phyloP scores from a whole-genome alignment of 106 monocot species.

The Amphibolis antarctica region DNA sequence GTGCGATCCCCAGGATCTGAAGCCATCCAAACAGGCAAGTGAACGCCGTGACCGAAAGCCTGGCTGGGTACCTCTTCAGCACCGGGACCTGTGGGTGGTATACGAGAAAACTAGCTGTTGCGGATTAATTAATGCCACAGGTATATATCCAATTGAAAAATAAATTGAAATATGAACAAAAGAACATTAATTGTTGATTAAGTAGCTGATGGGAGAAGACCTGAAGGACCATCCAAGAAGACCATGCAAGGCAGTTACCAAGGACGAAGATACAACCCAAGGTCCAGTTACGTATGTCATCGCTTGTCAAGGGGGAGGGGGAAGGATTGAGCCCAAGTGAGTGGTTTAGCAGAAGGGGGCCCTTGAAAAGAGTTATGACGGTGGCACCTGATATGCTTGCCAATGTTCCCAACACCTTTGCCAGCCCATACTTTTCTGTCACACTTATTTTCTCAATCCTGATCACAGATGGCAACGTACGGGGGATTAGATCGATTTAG shows the following conservation, averaged over 20 bases:
- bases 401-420: slow-evolving; percentile 81
- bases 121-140: too few species aligned
- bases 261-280: slow-evolving; percentile 72
- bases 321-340: slow-evolving; percentile 11
- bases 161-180: too few species aligned
- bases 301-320: slow-evolving; percentile 11
- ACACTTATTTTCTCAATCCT: slow-evolving; percentile 66
- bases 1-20: slow-evolving; percentile 62
- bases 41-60: slow-evolving; percentile 54
- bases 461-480: neutral
- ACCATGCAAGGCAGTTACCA: slow-evolving; percentile 66
- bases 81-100: slow-evolving; percentile 43
- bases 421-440: slow-evolving; percentile 41
- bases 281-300: slow-evolving; percentile 57
- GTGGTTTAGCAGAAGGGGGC: slow-evolving; percentile 40
- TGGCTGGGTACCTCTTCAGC: slow-evolving; percentile 69
- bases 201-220: slow-evolving; percentile 19
- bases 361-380: slow-evolving; percentile 75
- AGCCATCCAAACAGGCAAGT: slow-evolving; percentile 66
- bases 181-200: too few species aligned
- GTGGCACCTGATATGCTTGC: slow-evolving; percentile 70
- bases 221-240: slow-evolving; percentile 90
- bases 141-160: too few species aligned
- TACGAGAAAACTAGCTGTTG: neutral
- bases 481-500: too few species aligned